A percentile compares a stretch with the other conserved stretches of the same genome.
Evolutionary conservation across 805 yeast genomes (phyloP).

Genomic region (Wickerhamomyces bovis): DNA sequence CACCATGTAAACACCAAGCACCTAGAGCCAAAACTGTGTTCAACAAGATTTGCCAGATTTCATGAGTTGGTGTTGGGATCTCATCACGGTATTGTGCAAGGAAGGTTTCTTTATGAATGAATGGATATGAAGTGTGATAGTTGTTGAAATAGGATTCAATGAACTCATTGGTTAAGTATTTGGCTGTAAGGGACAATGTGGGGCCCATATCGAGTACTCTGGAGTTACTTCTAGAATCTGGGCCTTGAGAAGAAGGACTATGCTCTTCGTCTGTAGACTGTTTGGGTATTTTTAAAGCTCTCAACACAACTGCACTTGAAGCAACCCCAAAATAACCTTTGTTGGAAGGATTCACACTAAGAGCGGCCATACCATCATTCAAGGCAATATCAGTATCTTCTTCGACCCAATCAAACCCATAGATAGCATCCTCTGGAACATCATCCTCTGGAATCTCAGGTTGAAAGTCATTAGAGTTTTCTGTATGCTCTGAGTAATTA

Average conservation of each 20-base stretch:
- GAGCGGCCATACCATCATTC: conserved; percentile 62
- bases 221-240: conserved; percentile 22
- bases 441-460: conserved; percentile 28
- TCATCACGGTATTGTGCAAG: conserved; percentile 39
- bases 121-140: conserved; percentile 59
- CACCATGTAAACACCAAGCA: conserved; percentile 59
- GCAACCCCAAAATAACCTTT: conserved; percentile 64
- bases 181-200: conserved; percentile 23
- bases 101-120: conserved; percentile 50
- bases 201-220: conserved; percentile 20
- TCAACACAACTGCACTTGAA: conserved; percentile 49
- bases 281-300: conserved; percentile 36
- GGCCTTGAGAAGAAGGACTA: conserved; percentile 9
- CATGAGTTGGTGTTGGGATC: conserved; percentile 35
- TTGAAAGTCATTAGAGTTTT: conserved; percentile 14
- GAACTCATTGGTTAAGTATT: conserved; percentile 29
- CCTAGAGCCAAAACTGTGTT: conserved; percentile 62
- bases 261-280: conserved; percentile 19
- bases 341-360: conserved; percentile 43
- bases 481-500: conserved; percentile 1
- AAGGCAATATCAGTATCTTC: conserved; percentile 34
- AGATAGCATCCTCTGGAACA: conserved; percentile 38
- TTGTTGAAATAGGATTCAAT: conserved; percentile 48
- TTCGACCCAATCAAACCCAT: conserved; percentile 58
- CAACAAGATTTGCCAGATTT: conserved; percentile 47